phyloP scores from a whole-genome alignment of 371 early-diverging fungal species.

The Zychaea mexicana region DNA sequence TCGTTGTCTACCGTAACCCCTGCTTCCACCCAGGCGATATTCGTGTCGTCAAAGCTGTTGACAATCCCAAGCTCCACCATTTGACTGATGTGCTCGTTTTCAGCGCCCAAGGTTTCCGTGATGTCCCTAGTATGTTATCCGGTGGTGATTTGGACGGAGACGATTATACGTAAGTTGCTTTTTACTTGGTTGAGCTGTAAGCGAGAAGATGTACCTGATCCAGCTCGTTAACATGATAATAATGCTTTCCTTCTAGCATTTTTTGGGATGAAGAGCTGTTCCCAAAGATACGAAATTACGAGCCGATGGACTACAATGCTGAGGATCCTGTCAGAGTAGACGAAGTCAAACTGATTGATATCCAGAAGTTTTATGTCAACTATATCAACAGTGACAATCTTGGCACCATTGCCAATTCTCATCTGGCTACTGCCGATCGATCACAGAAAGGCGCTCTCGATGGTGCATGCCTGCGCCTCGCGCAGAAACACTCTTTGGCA shows the following conservation, averaged over 20 bases:
- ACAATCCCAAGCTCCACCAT: constrained; percentile 57
- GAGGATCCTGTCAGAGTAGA: constrained; percentile 33
- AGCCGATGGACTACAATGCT: constrained; percentile 67
- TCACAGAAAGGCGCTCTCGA: constrained; percentile 47
- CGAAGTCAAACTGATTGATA: constrained; percentile 55
- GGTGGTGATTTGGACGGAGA: constrained; percentile 93
- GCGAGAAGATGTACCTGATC: neutral
- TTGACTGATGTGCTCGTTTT: constrained; percentile 80
- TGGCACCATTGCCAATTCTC: constrained; percentile 79
- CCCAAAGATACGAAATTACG: constrained; percentile 33
- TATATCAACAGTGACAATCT: constrained; percentile 76
- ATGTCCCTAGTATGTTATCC: constrained; percentile 77
- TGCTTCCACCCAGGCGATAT: constrained; percentile 88
- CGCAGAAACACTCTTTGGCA: constrained; percentile 64
- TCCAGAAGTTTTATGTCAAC: constrained; percentile 74
- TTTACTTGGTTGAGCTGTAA: neutral
- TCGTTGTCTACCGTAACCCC: constrained; percentile 71
- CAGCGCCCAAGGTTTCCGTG: constrained; percentile 70
- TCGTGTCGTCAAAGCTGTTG: constrained; percentile 68
- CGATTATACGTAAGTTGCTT: constrained; percentile 52
- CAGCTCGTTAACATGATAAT: neutral
- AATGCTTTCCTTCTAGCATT: constrained; percentile 36
- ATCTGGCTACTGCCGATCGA: constrained; percentile 71
- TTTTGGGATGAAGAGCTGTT: constrained; percentile 75
- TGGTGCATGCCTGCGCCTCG: constrained; percentile 61